Conservation (phyloP, 208 protist genomes). For the Crithidia thermophila region DNA sequence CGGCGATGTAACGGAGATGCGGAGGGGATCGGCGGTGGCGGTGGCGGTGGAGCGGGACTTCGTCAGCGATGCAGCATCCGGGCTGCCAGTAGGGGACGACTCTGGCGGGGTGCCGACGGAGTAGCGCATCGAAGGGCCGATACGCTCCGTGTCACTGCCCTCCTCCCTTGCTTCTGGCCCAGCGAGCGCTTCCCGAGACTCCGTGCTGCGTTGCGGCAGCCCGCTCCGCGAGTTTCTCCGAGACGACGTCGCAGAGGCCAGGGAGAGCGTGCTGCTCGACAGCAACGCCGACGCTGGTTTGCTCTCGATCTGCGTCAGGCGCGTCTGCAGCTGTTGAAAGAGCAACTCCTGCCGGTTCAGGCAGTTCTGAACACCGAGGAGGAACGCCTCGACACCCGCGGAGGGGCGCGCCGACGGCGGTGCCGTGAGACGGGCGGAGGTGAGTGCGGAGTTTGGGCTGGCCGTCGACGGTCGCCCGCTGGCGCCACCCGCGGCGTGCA, state of each 20-base stretch:
- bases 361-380: conserved; percentile 28
- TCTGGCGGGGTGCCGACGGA: conserved; percentile 5
- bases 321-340: conserved; percentile 14
- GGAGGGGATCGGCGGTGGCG: neutral
- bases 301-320: neutral
- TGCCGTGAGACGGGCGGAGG: neutral
- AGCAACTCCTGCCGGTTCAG: conserved; percentile 22
- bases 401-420: conserved; percentile 11
- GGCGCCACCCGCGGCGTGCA: neutral
- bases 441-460: neutral
- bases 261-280: neutral
- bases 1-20: neutral
- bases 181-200: too few relatives aligned
- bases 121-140: neutral
- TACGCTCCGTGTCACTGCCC: neutral
- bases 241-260: too few relatives aligned
- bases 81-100: too few relatives aligned
- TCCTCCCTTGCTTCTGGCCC: too few relatives aligned
- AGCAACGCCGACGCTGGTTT: neutral
- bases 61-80: too few relatives aligned
- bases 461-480: neutral
- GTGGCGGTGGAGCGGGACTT: too few relatives aligned
- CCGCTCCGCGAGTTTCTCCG: too few relatives aligned
- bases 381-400: conserved; percentile 24
- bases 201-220: too few relatives aligned